A percentile compares a stretch with the other conserved stretches of the same genome.
These are phyloP conservation scores for Aspergillus pseudoglaucus DNA, from an alignment of 2,329 filamentous ascomycete species.

Conservation along the genomic window DNA sequence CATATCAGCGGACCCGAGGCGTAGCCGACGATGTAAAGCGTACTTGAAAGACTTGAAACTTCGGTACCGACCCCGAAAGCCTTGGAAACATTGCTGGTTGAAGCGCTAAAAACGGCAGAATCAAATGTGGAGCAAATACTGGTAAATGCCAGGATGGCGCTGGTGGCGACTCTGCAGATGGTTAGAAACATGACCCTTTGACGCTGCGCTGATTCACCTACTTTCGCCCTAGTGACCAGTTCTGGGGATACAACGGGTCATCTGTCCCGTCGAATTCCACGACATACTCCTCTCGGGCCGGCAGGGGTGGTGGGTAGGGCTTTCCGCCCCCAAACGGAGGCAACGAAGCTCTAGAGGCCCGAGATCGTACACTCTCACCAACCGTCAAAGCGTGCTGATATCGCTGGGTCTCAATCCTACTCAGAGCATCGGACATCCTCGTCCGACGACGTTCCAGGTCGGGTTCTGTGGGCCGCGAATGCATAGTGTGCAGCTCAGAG, in stretches of 20 bases:
- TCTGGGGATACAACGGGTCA: slow-evolving; percentile 48
- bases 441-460: slow-evolving; percentile 24
- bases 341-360: slow-evolving; percentile 16
- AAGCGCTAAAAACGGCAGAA: slow-evolving; percentile 59
- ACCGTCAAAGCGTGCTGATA: slow-evolving; percentile 34
- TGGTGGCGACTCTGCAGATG: slow-evolving; percentile 24
- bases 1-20: slow-evolving; percentile 55
- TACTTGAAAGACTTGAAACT: slow-evolving; percentile 38
- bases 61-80: slow-evolving; percentile 39
- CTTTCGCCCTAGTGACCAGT: slow-evolving; percentile 46
- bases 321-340: slow-evolving; percentile 36
- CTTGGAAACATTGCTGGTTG: slow-evolving; percentile 48
- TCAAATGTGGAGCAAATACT: slow-evolving; percentile 40
- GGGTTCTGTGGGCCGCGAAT: slow-evolving; percentile 25
- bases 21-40: slow-evolving; percentile 45
- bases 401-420: slow-evolving; percentile 26
- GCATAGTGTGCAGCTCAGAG: slow-evolving; percentile 19
- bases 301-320: slow-evolving; percentile 46
- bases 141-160: slow-evolving; percentile 12
- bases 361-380: slow-evolving; percentile 22
- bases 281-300: slow-evolving; percentile 48
- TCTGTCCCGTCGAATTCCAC: slow-evolving; percentile 48
- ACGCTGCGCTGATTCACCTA: slow-evolving; percentile 10
- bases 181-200: neutral
- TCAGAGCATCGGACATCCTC: slow-evolving; percentile 18